Base-by-base conservation (phyloP, 2,329 filamentous ascomycete genomes). In the Fusarium oligoseptatum region DNA sequence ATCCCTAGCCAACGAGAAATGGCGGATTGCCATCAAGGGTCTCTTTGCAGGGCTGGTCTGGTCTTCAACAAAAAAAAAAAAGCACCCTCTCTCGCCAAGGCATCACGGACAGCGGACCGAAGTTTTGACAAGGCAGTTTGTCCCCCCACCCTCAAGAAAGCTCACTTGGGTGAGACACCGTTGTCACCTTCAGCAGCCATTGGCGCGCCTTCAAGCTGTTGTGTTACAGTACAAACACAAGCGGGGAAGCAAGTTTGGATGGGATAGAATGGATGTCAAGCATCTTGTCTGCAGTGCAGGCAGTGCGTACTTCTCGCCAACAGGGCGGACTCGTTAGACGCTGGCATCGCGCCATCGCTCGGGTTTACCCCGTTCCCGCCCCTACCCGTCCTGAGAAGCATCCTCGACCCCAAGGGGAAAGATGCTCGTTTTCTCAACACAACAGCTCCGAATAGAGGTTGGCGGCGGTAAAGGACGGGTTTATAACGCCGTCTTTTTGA, bases 1-100 rank as follows among this genome's bases (percentile, higher is more conserved):
- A 56, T 60, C 67, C 45, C 50, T 58, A 73, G 60, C 76, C 76
- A 78, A 78, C 76, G 76, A 78, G 72, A 69, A 72, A 58, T 69
- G 60, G 29, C 50, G 66, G 57, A 77, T 78, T 78, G 65, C 63
- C 72, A 72, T 77, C 71, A 77, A 60, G 72, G 67, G 64, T 71
- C 61, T 34, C 57, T 58, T 71, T 24, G 64, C 17, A 70, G 66
- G 70, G 52, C 64, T 37, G 60, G 22, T 9, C 41, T 36, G 29
- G 60, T 63, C 69, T 72, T 75, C 72, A 72, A 74, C 74, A 74
- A 58, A 60, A 32, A 74, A 58, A 58, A 60, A 32, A 52, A 58
- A 34, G 43, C 37, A 43, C 17, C 11, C 32, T 34, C 29, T 32
- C 24, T n/a, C 52, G 52, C 32, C 52, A 32, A 32, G 50, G 27